Base-by-base conservation (phyloP, 1,284 basidiomycete genomes). In the Puccinia horiana region DNA sequence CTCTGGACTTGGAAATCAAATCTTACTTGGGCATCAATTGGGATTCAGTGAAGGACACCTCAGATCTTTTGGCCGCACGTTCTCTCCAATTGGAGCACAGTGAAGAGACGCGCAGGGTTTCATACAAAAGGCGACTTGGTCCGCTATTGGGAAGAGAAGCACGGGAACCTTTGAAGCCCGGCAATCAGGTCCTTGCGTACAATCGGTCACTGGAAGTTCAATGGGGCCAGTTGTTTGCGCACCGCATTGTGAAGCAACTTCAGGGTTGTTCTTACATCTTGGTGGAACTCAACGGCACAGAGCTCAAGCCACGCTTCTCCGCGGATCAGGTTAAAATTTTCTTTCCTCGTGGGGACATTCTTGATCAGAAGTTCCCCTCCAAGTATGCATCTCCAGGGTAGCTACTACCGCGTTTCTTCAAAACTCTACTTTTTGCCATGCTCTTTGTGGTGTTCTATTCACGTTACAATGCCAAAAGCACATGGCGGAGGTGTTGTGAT, bases 111-210 rank as follows among this genome's bases (percentile, higher is more conserved):
- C 49, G 49, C 16, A 3, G 8, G 5, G 8, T 29, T 3, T n/a
- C n/a, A 32, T 63, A 20, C 16, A 63, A 37, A n/a, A 63, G 5
- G 67, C 67, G 16, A 14, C 4, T 74, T 47, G 5, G 32, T 74
- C 20, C 40, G 35, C 1, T 74, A 74, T 29, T 74, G 72, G 72
- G 47, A 52, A 32, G 72, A 54, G 3, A 40, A 74, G 29, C 54
- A 16, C 44, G 72, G 29, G 14, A 29, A 52, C 72, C 72, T 4
- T 42, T 74, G 12, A 29, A 26, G 5, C 12, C 72, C 3, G 72
- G 72, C 11, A 29, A 47, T 12, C 29, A 35, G n/a, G 72, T 70
- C 6, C 42, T 70, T n/a, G 40, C 42, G 11, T 70, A 47, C 16
- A 70, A 70, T 29, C 40, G 42, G 35, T 14, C n/a, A 1, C 32